phyloP scores from a whole-genome alignment of 441 rosid genomes.

The Populus hybrid region DNA sequence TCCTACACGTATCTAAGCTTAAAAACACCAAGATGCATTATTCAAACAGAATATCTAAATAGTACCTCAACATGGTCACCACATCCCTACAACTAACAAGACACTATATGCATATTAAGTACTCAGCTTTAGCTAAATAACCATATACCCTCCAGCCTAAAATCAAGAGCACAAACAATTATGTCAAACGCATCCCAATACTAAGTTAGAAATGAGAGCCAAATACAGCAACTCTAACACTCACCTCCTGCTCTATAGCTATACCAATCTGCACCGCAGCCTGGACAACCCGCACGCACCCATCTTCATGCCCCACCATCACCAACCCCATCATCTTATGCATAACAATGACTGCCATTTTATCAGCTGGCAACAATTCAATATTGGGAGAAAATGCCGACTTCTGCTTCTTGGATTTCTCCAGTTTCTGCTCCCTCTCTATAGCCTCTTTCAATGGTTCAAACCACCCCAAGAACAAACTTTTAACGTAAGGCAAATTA shows the following conservation, averaged over 20 bases:
- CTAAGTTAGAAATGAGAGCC: not conserved
- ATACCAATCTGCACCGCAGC: constrained; percentile 80
- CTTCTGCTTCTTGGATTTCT: constrained; percentile 59
- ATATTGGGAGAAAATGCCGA: constrained; percentile 81
- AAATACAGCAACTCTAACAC: constrained; percentile 12
- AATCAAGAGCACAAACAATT: not conserved
- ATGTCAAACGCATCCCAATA: not conserved
- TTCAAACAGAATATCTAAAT: not conserved
- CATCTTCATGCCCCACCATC: constrained; percentile 61
- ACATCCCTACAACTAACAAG: not conserved
- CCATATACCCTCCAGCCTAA: not conserved
- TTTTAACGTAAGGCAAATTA: constrained; percentile 71
- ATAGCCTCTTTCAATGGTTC: constrained; percentile 82
- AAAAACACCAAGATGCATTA: not conserved
- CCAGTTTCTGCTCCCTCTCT: constrained; percentile 60
- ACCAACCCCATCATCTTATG: constrained; percentile 85
- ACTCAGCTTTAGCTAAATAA: not conserved
- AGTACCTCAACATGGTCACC: not conserved
- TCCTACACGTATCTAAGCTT: not conserved
- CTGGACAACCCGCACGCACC: constrained; percentile 77
- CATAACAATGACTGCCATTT: constrained; percentile 92
- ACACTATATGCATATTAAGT: not conserved
- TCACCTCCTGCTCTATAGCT: constrained; percentile 89
- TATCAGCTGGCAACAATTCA: constrained; percentile 74
- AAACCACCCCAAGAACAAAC: constrained; percentile 84